Conservation (phyloP, 495 filamentous ascomycete species). For the Apiosordaria backusii region DNA sequence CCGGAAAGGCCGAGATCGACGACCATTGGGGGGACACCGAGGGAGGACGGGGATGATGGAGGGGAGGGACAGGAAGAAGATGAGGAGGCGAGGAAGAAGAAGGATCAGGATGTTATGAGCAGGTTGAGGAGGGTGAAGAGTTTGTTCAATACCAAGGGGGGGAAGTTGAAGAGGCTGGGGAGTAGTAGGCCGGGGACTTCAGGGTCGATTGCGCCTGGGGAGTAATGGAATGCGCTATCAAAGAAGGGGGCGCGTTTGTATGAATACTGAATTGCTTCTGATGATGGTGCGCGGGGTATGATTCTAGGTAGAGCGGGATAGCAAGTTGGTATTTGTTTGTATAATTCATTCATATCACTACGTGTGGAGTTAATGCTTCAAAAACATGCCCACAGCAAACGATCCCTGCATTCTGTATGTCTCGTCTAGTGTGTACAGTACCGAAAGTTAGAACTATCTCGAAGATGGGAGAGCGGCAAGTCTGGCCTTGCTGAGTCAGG, state of each 20-base stretch:
- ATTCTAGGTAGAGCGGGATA: neutral
- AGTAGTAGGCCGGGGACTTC: constrained; percentile 30
- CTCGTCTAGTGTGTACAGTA: too few relatives aligned
- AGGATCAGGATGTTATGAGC: constrained; percentile 55
- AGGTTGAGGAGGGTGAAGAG: constrained; percentile 54
- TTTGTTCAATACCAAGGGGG: constrained; percentile 52
- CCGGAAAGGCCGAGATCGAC: constrained; percentile 19
- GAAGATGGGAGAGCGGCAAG: neutral
- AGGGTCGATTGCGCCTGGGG: constrained; percentile 20
- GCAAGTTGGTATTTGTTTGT: neutral
- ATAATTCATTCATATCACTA: too few relatives aligned
- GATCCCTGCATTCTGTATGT: too few relatives aligned
- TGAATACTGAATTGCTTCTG: neutral
- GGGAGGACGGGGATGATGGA: neutral
- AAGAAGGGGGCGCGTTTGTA: neutral
- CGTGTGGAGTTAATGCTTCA: too few relatives aligned
- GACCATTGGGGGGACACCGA: constrained; percentile 19
- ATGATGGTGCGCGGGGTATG: neutral
- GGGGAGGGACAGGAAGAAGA: constrained; percentile 33
- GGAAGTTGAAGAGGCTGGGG: constrained; percentile 33
- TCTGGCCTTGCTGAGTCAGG: neutral
- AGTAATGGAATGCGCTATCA: neutral
- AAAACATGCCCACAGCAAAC: too few relatives aligned
- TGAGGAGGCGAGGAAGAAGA: constrained; percentile 43
- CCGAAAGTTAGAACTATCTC: neutral